A percentile compares a stretch with the other conserved stretches of the same genome.
phyloP scores from a whole-genome alignment of 1,284 basidiomycete genomes.

The Coniferiporia weirii region DNA sequence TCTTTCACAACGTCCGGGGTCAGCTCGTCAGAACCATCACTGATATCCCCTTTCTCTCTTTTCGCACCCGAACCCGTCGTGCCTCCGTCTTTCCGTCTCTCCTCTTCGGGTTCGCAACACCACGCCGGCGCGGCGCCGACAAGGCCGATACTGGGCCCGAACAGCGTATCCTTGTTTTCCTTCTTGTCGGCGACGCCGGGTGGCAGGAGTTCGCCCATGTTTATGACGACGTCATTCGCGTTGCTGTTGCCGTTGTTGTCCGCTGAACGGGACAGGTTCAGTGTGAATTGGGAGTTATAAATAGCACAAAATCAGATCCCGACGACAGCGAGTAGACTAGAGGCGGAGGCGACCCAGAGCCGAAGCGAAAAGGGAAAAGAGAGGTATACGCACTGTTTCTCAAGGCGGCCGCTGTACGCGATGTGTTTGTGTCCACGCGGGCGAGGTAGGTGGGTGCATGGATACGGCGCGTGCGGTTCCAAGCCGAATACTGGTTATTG shows the following conservation, averaged over 20 bases:
- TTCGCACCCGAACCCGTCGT: not conserved
- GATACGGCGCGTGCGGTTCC: conserved; percentile 49
- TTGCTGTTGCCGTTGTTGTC: conserved; percentile 6
- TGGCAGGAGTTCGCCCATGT: conserved; percentile 23
- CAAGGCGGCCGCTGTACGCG: conserved; percentile 43
- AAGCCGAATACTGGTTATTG: conserved; percentile 44
- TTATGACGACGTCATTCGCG: conserved; percentile 21
- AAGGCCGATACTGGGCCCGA: conserved; percentile 69
- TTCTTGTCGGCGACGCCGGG: conserved; percentile 20
- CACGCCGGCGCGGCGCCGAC: conserved; percentile 48
- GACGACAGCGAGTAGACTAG: conserved; percentile 33
- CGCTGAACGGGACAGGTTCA: conserved; percentile 23
- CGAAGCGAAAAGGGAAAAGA: conserved; percentile 38
- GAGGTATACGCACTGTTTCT: conserved; percentile 30
- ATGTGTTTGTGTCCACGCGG: conserved; percentile 41
- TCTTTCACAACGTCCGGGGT: conserved; percentile 71
- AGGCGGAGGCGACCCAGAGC: conserved; percentile 45
- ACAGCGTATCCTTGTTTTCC: conserved; percentile 45
- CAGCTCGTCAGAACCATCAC: conserved; percentile 46
- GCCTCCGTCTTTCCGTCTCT: conserved; percentile 36
- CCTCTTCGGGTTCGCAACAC: conserved; percentile 32
- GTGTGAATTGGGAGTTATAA: no score
- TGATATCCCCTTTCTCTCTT: conserved; percentile 22
- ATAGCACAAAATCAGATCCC: no score
- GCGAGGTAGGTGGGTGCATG: conserved; percentile 46